Evolutionary conservation across 176 grass and related monocot genomes (phyloP).

Genomic region (Melocanna baccifera): DNA sequence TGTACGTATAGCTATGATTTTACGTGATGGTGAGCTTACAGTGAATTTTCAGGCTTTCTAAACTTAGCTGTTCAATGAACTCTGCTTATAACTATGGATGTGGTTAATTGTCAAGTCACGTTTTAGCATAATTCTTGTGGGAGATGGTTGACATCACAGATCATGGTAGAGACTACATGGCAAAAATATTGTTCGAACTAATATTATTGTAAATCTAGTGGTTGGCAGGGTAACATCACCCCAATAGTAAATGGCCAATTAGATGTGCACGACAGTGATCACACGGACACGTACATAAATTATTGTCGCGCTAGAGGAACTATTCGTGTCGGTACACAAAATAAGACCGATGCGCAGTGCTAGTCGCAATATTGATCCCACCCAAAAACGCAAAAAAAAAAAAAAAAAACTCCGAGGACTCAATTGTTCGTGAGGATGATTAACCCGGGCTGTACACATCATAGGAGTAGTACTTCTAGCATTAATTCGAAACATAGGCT

Average conservation of each 20-base stretch:
- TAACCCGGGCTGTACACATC: background rate
- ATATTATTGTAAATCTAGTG: background rate
- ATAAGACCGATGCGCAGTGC: background rate
- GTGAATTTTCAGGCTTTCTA: background rate
- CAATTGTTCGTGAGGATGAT: background rate
- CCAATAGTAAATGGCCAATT: background rate
- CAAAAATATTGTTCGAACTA: conserved; percentile 20
- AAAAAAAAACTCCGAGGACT: background rate
- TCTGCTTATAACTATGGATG: background rate
- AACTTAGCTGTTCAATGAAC: background rate
- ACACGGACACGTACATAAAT: background rate
- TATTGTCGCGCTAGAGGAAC: background rate
- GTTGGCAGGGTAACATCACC: conserved; percentile 19
- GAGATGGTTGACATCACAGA: background rate
- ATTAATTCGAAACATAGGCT: background rate
- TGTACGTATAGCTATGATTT: background rate
- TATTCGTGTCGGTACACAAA: background rate
- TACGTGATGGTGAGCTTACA: background rate
- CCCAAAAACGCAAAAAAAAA: background rate
- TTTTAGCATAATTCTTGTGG: background rate
- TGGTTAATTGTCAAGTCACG: background rate
- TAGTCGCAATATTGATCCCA: background rate
- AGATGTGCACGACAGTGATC: background rate
- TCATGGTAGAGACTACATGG: background rate
- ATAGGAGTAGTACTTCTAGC: background rate